phyloP scores from a whole-genome alignment of 1,284 basidiomycete genomes.

The Malassezia slooffiae region DNA sequence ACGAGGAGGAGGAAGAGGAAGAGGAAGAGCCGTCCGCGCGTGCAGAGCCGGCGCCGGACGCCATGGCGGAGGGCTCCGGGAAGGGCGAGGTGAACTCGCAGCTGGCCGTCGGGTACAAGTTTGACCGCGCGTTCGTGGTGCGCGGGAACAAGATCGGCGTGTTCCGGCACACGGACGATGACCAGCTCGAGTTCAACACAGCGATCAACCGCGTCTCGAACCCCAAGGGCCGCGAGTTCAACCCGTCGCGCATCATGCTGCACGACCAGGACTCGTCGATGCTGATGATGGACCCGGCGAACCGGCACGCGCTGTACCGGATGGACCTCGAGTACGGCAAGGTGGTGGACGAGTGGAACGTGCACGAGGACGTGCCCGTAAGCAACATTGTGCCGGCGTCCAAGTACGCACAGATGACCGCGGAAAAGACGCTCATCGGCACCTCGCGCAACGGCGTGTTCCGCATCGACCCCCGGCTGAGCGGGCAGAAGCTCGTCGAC shows the following conservation, averaged over 20 bases:
- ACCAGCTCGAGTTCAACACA: conserved; percentile 72
- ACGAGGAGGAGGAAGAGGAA: conserved; percentile 49
- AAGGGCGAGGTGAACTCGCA: conserved; percentile 59
- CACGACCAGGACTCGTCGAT: conserved; percentile 95
- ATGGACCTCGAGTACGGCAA: conserved; percentile 94
- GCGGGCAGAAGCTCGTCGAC: conserved; percentile 85
- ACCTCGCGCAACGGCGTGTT: conserved; percentile 87
- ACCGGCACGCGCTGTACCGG: conserved; percentile 74
- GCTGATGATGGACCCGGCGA: conserved; percentile 75
- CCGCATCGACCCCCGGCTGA: conserved; percentile 85
- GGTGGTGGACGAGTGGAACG: conserved; percentile 96
- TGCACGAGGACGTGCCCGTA: conserved; percentile 75
- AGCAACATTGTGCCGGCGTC: conserved; percentile 79
- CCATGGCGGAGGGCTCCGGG: conserved; percentile 17
- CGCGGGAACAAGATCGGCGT: conserved; percentile 93
- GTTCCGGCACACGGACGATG: conserved; percentile 70
- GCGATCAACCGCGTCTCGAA: conserved; percentile 77
- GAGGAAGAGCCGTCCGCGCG: conserved; percentile 53
- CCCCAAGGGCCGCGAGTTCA: conserved; percentile 70
- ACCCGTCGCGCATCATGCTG: conserved; percentile 81
- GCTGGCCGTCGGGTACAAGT: conserved; percentile 88
- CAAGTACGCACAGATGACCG: conserved; percentile 90
- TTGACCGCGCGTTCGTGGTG: conserved; percentile 87
- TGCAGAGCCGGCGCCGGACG: conserved; percentile 22
- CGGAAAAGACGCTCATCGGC: conserved; percentile 84